Base-by-base conservation (phyloP, 805 yeast genomes). In the Komagataella phaffii region DNA sequence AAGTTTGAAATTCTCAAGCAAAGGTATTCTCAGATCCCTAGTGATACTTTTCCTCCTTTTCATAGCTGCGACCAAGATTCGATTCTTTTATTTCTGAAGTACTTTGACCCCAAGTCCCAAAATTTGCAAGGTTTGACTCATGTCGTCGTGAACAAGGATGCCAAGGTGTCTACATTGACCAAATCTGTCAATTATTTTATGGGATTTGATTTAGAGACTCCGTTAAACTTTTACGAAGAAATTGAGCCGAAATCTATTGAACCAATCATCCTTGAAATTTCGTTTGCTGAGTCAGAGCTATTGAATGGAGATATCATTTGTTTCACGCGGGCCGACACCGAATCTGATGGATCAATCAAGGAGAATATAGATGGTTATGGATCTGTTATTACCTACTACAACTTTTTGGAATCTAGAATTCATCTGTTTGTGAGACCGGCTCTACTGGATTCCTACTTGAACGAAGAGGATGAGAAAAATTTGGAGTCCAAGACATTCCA, bases 61-160 rank as follows among this genome's bases (percentile, higher is more conserved):
- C 14, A 30, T 30, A 14, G 40, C 14, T 10, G 12, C n/a, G 62
- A 52, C 47, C 68, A 55, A 50, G 68, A 46, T 52, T 66, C 64
- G 52, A 58, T 63, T 24, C 51, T 74, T 44, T 21, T 77, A 7
- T 79, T 83, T 57, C 57, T 88, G 50, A 88, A 89, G 63, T 73
- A 74, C 55, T 88, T 84, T 65, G 90, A 88, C 59, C 74, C 72
- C 1, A 60, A 62, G 3, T 58, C 65, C 0, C 84, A 80, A 61
- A 62, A 70, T 4, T 61, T 88, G n/a, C 65, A 62, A n/a, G 95
- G 96, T 1, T 65, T 85, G 17, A 76, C 86, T 0, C 85, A 86
- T 58, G 62, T 73, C 3, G 64, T 72, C 17, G 80, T 85, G 1
- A 64, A 73, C 10, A 74, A 73, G 50, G 75, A 74, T 48, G 77